A percentile compares a stretch with the other conserved stretches of the same genome.
These are phyloP conservation scores for Aspergillus carlsbadensis DNA, from an alignment of 495 filamentous ascomycete genomes.

Conservation along the genomic window DNA sequence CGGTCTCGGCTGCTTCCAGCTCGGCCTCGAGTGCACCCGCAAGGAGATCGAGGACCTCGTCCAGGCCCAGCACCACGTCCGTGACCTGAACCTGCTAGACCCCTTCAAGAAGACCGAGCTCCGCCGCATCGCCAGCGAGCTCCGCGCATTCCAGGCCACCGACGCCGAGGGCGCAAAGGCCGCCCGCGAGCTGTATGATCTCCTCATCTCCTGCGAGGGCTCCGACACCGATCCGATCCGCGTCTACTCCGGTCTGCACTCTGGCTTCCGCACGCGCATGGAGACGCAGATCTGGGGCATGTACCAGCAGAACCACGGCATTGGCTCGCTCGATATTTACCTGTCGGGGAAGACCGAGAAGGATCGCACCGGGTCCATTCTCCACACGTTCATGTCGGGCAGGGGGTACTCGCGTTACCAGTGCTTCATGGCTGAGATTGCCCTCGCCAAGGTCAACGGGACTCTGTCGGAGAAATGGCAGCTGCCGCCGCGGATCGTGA, in stretches of 20 bases:
- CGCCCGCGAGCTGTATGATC: slow-evolving; percentile 8
- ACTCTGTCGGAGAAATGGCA: slow-evolving; percentile 18
- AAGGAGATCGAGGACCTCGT: slow-evolving; percentile 17
- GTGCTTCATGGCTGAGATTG: slow-evolving; percentile 43
- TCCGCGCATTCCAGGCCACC: slow-evolving; percentile 6
- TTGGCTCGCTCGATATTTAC: slow-evolving; percentile 13
- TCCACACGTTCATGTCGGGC: slow-evolving; percentile 46
- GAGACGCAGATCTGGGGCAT: slow-evolving; percentile 18
- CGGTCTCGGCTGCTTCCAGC: slow-evolving; percentile 20
- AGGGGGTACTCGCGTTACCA: slow-evolving; percentile 35
- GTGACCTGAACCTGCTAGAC: slow-evolving; percentile 15
- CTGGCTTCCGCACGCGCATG: slow-evolving; percentile 18
- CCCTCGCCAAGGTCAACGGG: slow-evolving; percentile 23
- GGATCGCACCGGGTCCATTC: slow-evolving; percentile 10
- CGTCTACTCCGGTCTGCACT: slow-evolving; percentile 18
- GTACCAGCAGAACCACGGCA: slow-evolving; percentile 6
- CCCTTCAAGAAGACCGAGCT: slow-evolving; percentile 12
- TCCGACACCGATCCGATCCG: slow-evolving; percentile 12
- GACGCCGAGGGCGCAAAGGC: not conserved
- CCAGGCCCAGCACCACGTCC: slow-evolving; percentile 15
- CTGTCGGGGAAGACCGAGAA: slow-evolving; percentile 13
- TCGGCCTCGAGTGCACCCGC: slow-evolving; percentile 16
- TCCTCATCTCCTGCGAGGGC: slow-evolving; percentile 8
- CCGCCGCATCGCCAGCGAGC: not conserved
- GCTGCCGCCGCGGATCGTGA: slow-evolving; percentile 31